These are phyloP conservation scores for Bolboschoenoplectus hybrid DNA, from an alignment of 202 grass and related monocot species.

Conservation along the genomic window DNA sequence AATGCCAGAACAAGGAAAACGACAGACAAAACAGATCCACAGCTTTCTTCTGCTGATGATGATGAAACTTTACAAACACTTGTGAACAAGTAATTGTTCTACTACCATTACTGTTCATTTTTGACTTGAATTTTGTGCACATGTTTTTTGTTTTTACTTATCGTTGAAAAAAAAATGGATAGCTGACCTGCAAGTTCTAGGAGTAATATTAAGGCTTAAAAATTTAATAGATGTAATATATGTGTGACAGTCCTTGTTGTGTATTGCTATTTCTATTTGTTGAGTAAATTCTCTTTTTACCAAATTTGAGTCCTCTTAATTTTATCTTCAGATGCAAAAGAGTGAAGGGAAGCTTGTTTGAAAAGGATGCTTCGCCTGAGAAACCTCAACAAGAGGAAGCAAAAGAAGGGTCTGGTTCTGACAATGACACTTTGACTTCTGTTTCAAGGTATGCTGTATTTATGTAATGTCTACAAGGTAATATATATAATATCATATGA, in stretches of 20 bases:
- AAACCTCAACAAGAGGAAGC: constrained; percentile 49
- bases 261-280: background rate
- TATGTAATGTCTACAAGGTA: background rate
- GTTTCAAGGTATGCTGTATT: constrained; percentile 51
- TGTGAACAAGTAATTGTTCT: constrained; percentile 55
- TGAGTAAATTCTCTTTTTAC: background rate
- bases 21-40: constrained; percentile 40
- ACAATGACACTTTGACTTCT: constrained; percentile 51
- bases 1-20: constrained; percentile 44
- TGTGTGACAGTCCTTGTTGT: background rate
- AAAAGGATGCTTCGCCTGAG: constrained; percentile 29
- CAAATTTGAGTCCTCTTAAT: background rate
- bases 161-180: background rate
- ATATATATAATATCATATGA: constrained; percentile 13
- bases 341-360: constrained; percentile 43
- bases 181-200: background rate
- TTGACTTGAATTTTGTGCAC: constrained; percentile 31
- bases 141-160: constrained; percentile 3
- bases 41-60: constrained; percentile 37
- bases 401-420: constrained; percentile 47
- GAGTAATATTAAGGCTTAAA: background rate
- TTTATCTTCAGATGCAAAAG: constrained; percentile 39
- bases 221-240: constrained; percentile 17
- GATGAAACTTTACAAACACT: constrained; percentile 71
- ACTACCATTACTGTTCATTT: constrained; percentile 21